Base-by-base conservation (phyloP, 345 rosid species). In the Sisymbrium irio region DNA sequence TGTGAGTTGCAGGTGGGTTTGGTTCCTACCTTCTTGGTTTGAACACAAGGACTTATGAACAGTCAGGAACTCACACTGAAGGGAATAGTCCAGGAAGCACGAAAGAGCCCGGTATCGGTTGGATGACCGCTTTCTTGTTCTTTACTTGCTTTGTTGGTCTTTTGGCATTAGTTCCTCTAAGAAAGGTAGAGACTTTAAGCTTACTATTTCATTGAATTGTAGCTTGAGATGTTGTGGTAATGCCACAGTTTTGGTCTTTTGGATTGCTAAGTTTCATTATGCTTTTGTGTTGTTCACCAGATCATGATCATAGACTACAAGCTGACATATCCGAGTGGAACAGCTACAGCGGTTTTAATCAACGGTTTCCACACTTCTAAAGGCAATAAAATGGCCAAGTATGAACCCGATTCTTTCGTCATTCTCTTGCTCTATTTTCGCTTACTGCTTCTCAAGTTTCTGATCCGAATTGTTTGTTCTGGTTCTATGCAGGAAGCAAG, bases 101-200 rank as follows among this genome's bases (percentile, higher is more conserved):
- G 4, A 94, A 86, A 79, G 97, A 94, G 65, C 98, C 96, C 5
- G 90, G 85, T 63, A 61, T 94, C 45, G 91, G 87, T 73, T 92
- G 98, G 98, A 92, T 89, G 96, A 88, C 84, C 36, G 87, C 67
- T 78, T 92, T 92, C 77, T 92, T 89, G 73, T 92, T 89, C 78
- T 85, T 83, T 3, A 85, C 82, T 66, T 72, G 88, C 64, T 92
- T 92, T 77, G 98, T 89, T 66, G 98, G 98, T 51, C 84, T 92
- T 45, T 78, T 92, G 62, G 96, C 96, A 7, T 74, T 92, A 57
- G 96, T 92, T 76, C 98, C 98, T 76, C 88, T 92, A 6, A 82
- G 94, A 78, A 92, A 89, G 90, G 98, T 88, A 27, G 0, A 14
- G 5, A 47, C 27, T 28, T 40, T 9, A 8, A 17, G 44, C 51